Evolutionary conservation across 495 filamentous ascomycete species (phyloP).

Genomic region (Aspergillus coremiiformis): DNA sequence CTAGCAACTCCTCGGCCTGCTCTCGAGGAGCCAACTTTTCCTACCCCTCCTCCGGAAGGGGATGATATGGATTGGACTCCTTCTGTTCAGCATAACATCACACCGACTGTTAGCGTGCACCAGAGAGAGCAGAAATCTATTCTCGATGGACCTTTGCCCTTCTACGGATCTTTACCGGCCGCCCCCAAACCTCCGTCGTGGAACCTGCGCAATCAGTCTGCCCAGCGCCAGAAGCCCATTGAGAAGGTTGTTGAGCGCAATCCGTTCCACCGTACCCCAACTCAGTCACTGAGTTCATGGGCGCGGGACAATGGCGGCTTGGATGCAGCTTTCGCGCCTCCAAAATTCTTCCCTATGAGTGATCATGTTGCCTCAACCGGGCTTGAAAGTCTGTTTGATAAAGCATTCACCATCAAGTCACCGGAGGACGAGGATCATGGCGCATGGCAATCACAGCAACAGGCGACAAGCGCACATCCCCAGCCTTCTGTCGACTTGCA

Average conservation of each 20-base stretch:
- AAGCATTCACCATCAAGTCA: slow-evolving; percentile 36
- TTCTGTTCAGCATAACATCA: slow-evolving; percentile 42
- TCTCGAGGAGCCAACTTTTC: slow-evolving; percentile 23
- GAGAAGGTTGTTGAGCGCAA: slow-evolving; percentile 32
- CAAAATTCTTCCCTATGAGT: slow-evolving; percentile 44
- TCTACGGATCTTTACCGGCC: slow-evolving; percentile 56
- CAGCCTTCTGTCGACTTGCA: slow-evolving; percentile 8
- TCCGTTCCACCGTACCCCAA: slow-evolving; percentile 28
- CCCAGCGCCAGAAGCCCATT: slow-evolving; percentile 23
- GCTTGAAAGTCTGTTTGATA: slow-evolving; percentile 41
- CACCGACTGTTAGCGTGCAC: slow-evolving; percentile 30
- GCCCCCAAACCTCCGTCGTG: slow-evolving; percentile 59
- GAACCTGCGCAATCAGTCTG: slow-evolving; percentile 52
- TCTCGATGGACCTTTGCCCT: slow-evolving; percentile 44
- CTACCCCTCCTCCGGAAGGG: slow-evolving; percentile 31
- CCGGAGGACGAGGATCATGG: slow-evolving; percentile 31
- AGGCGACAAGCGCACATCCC: slow-evolving; percentile 3
- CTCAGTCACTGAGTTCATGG: slow-evolving; percentile 19
- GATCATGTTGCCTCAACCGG: slow-evolving; percentile 40
- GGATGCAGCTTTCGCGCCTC: slow-evolving; percentile 38
- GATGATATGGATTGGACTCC: slow-evolving; percentile 83
- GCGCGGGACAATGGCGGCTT: slow-evolving; percentile 10
- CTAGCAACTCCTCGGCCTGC: slow-evolving; percentile 25
- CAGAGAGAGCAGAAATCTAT: slow-evolving; percentile 25
- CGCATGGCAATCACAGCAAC: slow-evolving; percentile 17